Evolutionary conservation across 2,329 filamentous ascomycete genomes (phyloP).

Genomic region (Pestalotiopsis sp.): DNA sequence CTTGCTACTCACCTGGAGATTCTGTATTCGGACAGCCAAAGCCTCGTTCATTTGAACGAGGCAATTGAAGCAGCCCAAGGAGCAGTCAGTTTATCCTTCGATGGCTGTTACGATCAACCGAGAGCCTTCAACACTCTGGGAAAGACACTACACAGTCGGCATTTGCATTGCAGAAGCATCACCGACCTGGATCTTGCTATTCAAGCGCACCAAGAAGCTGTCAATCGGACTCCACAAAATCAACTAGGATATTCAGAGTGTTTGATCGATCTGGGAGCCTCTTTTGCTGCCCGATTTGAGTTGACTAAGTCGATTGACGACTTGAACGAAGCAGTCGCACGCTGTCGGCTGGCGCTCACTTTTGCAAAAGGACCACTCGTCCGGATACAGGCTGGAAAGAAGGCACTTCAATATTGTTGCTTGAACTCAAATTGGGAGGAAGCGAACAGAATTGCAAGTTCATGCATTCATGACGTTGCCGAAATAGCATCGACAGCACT

Average conservation of each 20-base stretch:
- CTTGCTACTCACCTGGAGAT: too few relatives aligned
- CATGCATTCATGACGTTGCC: not conserved
- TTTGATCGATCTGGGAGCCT: not conserved
- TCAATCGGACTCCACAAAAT: not conserved
- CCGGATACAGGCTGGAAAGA: too few relatives aligned
- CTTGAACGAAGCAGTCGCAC: not conserved
- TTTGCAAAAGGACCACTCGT: not conserved
- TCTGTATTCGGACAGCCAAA: too few relatives aligned
- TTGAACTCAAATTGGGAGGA: not conserved
- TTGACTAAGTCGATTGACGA: not conserved
- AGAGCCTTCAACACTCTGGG: too few relatives aligned
- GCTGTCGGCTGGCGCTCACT: not conserved
- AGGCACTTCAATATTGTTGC: not conserved
- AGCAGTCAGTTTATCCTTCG: too few relatives aligned
- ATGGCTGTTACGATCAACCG: too few relatives aligned
- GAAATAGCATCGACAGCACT: slow-evolving; percentile 9
- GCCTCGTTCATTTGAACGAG: too few relatives aligned
- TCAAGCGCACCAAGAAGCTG: not conserved
- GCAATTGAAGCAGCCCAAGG: too few relatives aligned
- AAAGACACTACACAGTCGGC: too few relatives aligned
- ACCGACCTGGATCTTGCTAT: not conserved
- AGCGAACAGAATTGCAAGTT: not conserved
- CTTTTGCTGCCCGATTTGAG: not conserved
- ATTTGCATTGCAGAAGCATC: too few relatives aligned
- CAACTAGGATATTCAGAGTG: not conserved